A percentile compares a stretch with the other conserved stretches of the same genome.
Conservation (phyloP, 2,329 filamentous ascomycete genomes). For the Paradendryphiella salina region DNA sequence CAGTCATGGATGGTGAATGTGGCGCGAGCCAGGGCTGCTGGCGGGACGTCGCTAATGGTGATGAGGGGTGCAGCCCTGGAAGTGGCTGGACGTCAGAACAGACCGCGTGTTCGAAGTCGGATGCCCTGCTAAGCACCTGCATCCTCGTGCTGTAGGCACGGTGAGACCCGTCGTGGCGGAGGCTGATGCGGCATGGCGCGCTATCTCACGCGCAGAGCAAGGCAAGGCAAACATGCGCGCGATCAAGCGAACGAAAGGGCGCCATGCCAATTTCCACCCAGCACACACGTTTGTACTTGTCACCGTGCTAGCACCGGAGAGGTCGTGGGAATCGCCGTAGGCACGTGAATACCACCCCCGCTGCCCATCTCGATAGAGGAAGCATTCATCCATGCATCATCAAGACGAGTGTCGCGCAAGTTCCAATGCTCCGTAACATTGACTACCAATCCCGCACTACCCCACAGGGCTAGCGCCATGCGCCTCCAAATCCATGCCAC, state of each 20-base stretch:
- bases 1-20: slow-evolving; percentile 12
- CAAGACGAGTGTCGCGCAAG: slow-evolving; percentile 11
- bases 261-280: slow-evolving; percentile 15
- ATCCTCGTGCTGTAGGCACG: slow-evolving; percentile 13
- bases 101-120: slow-evolving; percentile 34
- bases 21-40: slow-evolving; percentile 14
- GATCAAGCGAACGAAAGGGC: slow-evolving; percentile 11
- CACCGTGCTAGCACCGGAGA: background rate
- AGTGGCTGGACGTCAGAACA: slow-evolving; percentile 9
- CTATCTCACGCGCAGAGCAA: slow-evolving; percentile 9
- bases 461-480: slow-evolving; percentile 22
- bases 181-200: slow-evolving; percentile 9
- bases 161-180: slow-evolving; percentile 28
- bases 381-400: slow-evolving; percentile 1
- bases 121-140: slow-evolving; percentile 32
- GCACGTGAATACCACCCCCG: background rate
- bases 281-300: background rate
- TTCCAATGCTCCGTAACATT: slow-evolving; percentile 20
- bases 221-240: slow-evolving; percentile 8
- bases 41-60: background rate
- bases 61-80: slow-evolving; percentile 6
- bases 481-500: slow-evolving; percentile 22
- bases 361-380: background rate
- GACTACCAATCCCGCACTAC: slow-evolving; percentile 19
- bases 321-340: slow-evolving; percentile 17